These are phyloP conservation scores for Curvularia sp. DNA, from an alignment of 2,329 filamentous ascomycete species.

Conservation along the genomic window DNA sequence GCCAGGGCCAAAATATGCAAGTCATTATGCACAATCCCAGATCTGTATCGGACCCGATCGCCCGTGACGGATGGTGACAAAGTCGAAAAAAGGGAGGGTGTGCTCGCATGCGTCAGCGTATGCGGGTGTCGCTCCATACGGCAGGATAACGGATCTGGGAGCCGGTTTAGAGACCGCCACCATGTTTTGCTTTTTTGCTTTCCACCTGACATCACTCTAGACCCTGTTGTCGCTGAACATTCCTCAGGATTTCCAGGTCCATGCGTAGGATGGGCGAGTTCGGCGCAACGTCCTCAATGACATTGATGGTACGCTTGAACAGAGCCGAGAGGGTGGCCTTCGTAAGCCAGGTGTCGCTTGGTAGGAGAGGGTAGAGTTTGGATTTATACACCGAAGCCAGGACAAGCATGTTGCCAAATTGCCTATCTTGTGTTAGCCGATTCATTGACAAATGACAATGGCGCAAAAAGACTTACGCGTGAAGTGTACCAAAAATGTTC, in stretches of 20 bases:
- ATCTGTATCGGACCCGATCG: conserved; percentile 11
- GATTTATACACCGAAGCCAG: conserved; percentile 81
- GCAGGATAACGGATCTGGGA: conserved; percentile 3
- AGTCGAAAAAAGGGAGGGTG: not conserved
- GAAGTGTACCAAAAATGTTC: conserved; percentile 94
- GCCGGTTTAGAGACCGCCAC: not conserved
- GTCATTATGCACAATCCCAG: conserved; percentile 17
- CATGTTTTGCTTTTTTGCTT: conserved; percentile 12
- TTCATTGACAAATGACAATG: not conserved
- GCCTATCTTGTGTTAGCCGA: conserved; percentile 59
- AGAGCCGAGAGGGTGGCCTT: conserved; percentile 34
- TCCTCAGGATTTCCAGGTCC: conserved; percentile 75
- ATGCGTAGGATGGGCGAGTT: conserved; percentile 76
- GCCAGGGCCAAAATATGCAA: conserved; percentile 14
- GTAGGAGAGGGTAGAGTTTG: conserved; percentile 43
- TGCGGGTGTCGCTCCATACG: conserved; percentile 6
- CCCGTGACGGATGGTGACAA: conserved; percentile 9
- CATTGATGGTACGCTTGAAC: conserved; percentile 68
- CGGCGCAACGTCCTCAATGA: conserved; percentile 72
- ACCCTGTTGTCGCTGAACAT: conserved; percentile 39
- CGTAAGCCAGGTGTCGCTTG: conserved; percentile 33
- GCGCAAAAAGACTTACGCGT: conserved; percentile 53
- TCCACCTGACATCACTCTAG: conserved; percentile 17
- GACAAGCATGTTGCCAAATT: conserved; percentile 97
- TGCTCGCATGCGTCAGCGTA: conserved; percentile 5